Conservation (phyloP, 495 filamentous ascomycete genomes). For the Achaetomiella virescens region DNA sequence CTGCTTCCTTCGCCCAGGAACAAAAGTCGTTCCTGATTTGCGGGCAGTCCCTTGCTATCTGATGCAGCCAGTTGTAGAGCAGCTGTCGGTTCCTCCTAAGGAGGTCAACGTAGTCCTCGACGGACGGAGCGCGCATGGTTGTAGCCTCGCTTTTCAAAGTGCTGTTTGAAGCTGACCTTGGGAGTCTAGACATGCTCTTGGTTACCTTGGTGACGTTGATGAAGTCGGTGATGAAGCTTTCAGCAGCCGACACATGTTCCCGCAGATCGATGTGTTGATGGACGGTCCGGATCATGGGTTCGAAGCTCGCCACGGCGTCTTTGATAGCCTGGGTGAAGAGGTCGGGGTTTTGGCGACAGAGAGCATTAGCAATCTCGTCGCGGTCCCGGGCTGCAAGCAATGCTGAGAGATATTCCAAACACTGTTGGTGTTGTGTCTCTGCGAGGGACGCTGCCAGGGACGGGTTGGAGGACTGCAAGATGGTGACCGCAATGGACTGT, state of each 20-base stretch:
- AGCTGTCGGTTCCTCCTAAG: conserved; percentile 48
- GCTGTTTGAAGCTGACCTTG: background rate
- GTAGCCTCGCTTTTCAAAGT: conserved; percentile 11
- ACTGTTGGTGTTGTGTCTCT: conserved; percentile 46
- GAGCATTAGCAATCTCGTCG: conserved; percentile 48
- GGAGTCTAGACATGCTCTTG: conserved; percentile 4
- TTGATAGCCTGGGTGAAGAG: conserved; percentile 51
- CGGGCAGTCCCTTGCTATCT: conserved; percentile 55
- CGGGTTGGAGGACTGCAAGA: conserved; percentile 34
- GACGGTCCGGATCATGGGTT: conserved; percentile 57
- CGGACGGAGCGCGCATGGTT: conserved; percentile 35
- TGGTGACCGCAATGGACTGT: conserved; percentile 47
- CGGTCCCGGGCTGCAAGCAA: conserved; percentile 56
- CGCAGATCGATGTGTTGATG: conserved; percentile 60
- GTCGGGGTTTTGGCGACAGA: conserved; percentile 55
- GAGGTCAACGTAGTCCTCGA: conserved; percentile 56
- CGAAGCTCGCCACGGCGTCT: conserved; percentile 52
- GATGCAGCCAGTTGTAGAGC: conserved; percentile 56
- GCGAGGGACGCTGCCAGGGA: conserved; percentile 32
- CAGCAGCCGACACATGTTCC: conserved; percentile 49
- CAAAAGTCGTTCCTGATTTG: conserved; percentile 48
- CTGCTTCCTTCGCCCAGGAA: conserved; percentile 28
- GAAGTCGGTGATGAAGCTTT: conserved; percentile 55
- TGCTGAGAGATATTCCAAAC: conserved; percentile 53
- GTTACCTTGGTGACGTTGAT: conserved; percentile 43